Base-by-base conservation (phyloP, 75 land plant species). In the Cunninghamia lanceolata region DNA sequence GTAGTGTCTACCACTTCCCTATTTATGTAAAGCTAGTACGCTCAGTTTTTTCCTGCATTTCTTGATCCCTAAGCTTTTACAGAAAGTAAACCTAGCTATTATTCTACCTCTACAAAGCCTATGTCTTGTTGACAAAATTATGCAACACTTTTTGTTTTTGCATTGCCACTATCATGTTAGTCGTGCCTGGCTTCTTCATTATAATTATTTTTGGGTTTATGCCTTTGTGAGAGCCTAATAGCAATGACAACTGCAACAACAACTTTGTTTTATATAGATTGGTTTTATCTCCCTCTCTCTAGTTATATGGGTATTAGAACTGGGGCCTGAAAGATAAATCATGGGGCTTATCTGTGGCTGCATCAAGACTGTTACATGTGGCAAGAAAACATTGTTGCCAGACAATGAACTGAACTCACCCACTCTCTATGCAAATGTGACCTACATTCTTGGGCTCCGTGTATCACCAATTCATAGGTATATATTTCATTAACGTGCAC, bases 1-100 rank as follows among this genome's bases (percentile, higher is more conserved):
- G 93, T 87, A 82, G 99, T 35, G 92, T 97, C 76, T 95, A 98
- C 84, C 91, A 94, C 82, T 94, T 91, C 66, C 98, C 99, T 21
- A 87, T 88, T 71, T 94, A 84, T 79, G 86, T 89, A 85, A 97
- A 96, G 99, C 93, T 97, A 90, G 99, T 97, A 88, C 28, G 39
- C 40, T 63, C 21, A 0, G 47, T 38, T 40, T 47, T 78, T 30
- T 71, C 8, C 4, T 75, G 9, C 4, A 30, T 35, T 8, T 35
- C 36, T 75, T 14, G 32, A 79, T 17, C 11, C 14, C 11, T 21
- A n/a, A n/a, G 70, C 70, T 66, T 66, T 66, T 21, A 66, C 70
- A n/a, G 70, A 66, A 66, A 66, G 70, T n/a, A n/a, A n/a, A n/a
- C n/a, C n/a, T 9, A 21, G n/a, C n/a, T n/a, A 66, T 66, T 66